Percentiles rank a stretch among this genome's conserved stretches.
phyloP scores from a whole-genome alignment of 495 filamentous ascomycete species.

The Pyrenula massariospora region DNA sequence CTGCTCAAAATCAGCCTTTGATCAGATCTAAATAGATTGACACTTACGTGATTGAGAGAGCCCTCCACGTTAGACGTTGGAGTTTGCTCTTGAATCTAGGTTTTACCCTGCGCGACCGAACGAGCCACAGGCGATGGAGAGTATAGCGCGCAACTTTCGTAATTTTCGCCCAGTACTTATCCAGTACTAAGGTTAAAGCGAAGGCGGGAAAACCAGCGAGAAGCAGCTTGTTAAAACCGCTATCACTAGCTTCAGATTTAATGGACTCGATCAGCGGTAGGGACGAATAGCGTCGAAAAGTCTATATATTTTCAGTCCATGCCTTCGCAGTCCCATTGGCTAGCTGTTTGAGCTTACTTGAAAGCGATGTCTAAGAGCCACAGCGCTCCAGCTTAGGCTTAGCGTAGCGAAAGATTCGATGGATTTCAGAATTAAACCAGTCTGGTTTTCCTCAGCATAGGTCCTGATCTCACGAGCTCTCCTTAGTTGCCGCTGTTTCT shows the following conservation, averaged over 20 bases:
- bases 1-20: not conserved
- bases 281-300: conserved; percentile 31
- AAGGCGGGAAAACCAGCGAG: conserved; percentile 32
- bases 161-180: not conserved
- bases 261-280: conserved; percentile 26
- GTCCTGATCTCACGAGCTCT: not conserved
- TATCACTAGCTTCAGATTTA: conserved; percentile 19
- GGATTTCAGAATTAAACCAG: not conserved
- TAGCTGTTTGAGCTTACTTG: conserved; percentile 23
- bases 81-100: not conserved
- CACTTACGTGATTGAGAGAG: not conserved
- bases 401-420: not conserved
- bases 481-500: not conserved
- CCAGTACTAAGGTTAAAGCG: not conserved
- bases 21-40: not conserved
- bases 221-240: conserved; percentile 26
- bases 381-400: conserved; percentile 14
- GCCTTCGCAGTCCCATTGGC: not conserved
- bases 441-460: not conserved
- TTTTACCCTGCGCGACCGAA: not conserved
- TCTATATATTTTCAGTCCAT: conserved; percentile 16
- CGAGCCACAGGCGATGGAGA: not conserved
- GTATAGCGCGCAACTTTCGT: not conserved
- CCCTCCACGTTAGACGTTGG: not conserved
- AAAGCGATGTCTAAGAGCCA: conserved; percentile 30